phyloP scores from a whole-genome alignment of 129 eudicot genomes.

The Flaveria trinervia region DNA sequence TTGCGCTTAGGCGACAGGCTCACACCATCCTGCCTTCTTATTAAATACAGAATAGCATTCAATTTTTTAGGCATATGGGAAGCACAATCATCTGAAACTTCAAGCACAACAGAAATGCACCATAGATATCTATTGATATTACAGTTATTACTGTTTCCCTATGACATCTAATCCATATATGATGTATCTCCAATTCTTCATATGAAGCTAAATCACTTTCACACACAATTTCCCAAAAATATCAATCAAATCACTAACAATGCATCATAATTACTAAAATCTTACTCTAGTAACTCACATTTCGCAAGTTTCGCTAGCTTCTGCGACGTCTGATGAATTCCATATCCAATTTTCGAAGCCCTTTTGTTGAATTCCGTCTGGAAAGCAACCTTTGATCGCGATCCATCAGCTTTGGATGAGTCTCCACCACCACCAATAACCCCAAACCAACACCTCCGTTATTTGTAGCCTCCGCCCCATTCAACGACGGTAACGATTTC shows the following conservation, averaged over 20 bases:
- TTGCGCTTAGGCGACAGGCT: too few relatives aligned
- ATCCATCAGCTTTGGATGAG: slow-evolving; percentile 36
- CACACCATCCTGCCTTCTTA: neutral
- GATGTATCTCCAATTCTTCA: neutral
- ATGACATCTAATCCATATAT: slow-evolving; percentile 13
- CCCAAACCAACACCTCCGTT: slow-evolving; percentile 18
- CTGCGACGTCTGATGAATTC: slow-evolving; percentile 91
- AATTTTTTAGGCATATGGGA: neutral
- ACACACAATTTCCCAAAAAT: neutral
- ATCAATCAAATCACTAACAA: neutral
- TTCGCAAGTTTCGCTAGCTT: slow-evolving; percentile 86
- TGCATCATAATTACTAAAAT: neutral
- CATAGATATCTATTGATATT: neutral
- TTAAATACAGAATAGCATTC: neutral
- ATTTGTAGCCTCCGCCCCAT: slow-evolving; percentile 32
- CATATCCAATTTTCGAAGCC: slow-evolving; percentile 88
- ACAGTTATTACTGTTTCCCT: neutral
- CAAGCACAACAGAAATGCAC: too few relatives aligned
- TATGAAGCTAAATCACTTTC: slow-evolving; percentile 6
- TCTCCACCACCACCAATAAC: slow-evolving; percentile 16
- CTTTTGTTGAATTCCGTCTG: slow-evolving; percentile 76
- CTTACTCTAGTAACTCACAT: slow-evolving; percentile 44
- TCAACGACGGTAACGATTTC: slow-evolving; percentile 37
- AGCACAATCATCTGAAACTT: neutral
- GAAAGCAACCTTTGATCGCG: slow-evolving; percentile 57